Conservation (phyloP, 768 basidiomycete species). For the Psilocybe sp. region DNA sequence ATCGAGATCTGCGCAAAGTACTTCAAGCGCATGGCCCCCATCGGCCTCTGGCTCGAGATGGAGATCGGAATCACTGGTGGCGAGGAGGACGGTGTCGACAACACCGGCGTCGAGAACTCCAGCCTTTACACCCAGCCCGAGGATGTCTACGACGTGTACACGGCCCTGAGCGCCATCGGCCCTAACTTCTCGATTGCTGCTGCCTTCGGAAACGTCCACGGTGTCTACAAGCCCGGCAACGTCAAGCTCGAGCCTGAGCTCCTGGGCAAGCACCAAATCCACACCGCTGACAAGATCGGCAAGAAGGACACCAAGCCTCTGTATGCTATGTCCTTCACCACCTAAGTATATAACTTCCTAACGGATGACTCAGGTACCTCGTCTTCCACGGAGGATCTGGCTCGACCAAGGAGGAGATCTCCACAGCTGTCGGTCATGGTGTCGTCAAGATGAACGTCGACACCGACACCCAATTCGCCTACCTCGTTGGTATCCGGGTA, state of each 20-base stretch:
- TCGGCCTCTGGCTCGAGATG: constrained; percentile 99
- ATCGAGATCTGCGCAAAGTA: constrained; percentile 92
- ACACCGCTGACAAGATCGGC: constrained; percentile 66
- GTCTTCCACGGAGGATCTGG: constrained; percentile 99
- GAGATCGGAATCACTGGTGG: constrained; percentile 99
- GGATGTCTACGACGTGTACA: constrained; percentile 90
- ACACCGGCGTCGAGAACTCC: constrained; percentile 91
- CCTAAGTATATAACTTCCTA: background rate
- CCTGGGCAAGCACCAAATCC: constrained; percentile 86
- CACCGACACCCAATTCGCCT: constrained; percentile 92
- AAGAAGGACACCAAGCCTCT: constrained; percentile 71
- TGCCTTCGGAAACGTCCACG: constrained; percentile 98
- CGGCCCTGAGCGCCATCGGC: constrained; percentile 76
- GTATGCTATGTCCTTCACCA: constrained; percentile 41
- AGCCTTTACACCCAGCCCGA: constrained; percentile 96
- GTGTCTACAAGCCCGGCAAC: constrained; percentile 99
- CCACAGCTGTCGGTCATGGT: constrained; percentile 84
- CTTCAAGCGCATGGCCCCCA: constrained; percentile 90
- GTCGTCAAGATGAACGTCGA: constrained; percentile 99
- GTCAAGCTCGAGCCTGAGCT: constrained; percentile 91
- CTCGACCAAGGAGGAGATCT: constrained; percentile 94
- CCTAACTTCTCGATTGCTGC: constrained; percentile 98
- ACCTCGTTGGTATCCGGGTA: constrained; percentile 80
- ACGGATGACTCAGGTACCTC: constrained; percentile 62
- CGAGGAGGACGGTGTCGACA: constrained; percentile 99